phyloP scores from a whole-genome alignment of 1,139 yeast genomes.

The Yamadazyma atlantica region DNA sequence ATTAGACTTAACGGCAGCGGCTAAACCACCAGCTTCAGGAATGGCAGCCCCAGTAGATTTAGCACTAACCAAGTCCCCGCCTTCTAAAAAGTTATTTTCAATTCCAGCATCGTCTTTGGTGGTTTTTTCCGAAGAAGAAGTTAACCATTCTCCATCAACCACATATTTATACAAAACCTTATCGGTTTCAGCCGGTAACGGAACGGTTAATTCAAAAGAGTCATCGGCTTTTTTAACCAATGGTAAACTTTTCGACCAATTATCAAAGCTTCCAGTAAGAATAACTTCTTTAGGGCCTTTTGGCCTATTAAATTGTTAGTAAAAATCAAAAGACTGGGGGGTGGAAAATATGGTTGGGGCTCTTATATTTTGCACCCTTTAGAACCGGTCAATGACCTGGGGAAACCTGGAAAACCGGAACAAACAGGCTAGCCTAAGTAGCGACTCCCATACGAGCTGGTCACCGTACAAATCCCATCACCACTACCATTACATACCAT shows the following conservation, averaged over 20 bases:
- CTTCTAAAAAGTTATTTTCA: slow-evolving; percentile 57
- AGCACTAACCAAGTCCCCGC: slow-evolving; percentile 36
- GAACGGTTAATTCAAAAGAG: slow-evolving; percentile 59
- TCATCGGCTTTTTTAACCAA: slow-evolving; percentile 63
- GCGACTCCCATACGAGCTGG: too few species aligned
- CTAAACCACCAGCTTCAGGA: slow-evolving; percentile 58
- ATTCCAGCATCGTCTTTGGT: slow-evolving; percentile 54
- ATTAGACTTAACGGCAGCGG: slow-evolving; percentile 25
- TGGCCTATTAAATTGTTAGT: slow-evolving; percentile 50
- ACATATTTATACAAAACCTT: slow-evolving; percentile 64
- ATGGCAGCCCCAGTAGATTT: slow-evolving; percentile 37
- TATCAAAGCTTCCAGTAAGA: slow-evolving; percentile 76
- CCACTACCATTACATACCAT: slow-evolving; percentile 27
- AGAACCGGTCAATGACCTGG: neutral
- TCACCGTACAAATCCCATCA: too few species aligned
- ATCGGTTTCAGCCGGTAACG: slow-evolving; percentile 41
- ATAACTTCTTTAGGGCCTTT: slow-evolving; percentile 70
- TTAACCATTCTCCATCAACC: slow-evolving; percentile 72
- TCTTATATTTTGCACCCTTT: neutral
- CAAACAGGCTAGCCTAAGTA: too few species aligned
- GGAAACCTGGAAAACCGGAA: neutral
- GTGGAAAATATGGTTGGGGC: neutral
- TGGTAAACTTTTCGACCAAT: slow-evolving; percentile 64
- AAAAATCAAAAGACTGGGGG: neutral
- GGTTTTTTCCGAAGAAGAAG: slow-evolving; percentile 44